A percentile compares a stretch with the other conserved stretches of the same genome.
phyloP scores from a whole-genome alignment of 2,329 filamentous ascomycete genomes.

The Nakataea oryzae region DNA sequence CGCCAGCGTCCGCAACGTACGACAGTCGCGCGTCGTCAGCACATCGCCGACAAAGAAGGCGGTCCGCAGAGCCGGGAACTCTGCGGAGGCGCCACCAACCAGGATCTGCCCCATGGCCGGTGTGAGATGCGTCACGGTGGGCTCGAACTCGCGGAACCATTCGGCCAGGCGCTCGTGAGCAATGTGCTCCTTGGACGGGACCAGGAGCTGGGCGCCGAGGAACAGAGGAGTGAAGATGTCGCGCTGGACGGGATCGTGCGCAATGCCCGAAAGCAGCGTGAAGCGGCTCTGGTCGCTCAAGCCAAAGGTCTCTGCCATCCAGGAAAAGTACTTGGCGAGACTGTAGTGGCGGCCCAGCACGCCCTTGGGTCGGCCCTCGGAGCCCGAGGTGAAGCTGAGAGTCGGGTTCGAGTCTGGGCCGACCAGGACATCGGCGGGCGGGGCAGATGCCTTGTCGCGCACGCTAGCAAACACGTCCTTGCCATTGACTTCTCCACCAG shows the following conservation, averaged over 20 bases:
- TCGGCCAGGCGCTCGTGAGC: slow-evolving; percentile 76
- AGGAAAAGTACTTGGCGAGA: slow-evolving; percentile 77
- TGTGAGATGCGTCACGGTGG: slow-evolving; percentile 80
- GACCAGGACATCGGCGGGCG: slow-evolving; percentile 60
- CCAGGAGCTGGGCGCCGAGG: slow-evolving; percentile 67
- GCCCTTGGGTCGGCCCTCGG: slow-evolving; percentile 74
- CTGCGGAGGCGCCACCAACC: slow-evolving; percentile 67
- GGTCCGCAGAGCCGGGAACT: slow-evolving; percentile 66
- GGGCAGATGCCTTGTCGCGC: slow-evolving; percentile 35
- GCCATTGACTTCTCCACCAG: slow-evolving; percentile 57
- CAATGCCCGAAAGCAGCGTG: slow-evolving; percentile 77
- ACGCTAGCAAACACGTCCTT: slow-evolving; percentile 54
- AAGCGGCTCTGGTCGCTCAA: slow-evolving; percentile 65
- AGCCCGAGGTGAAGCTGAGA: slow-evolving; percentile 63
- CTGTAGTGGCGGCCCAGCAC: slow-evolving; percentile 82
- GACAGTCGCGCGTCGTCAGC: slow-evolving; percentile 74
- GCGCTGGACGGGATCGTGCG: slow-evolving; percentile 59
- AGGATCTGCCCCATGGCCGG: slow-evolving; percentile 95
- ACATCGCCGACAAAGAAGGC: slow-evolving; percentile 92
- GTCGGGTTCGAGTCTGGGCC: slow-evolving; percentile 79
- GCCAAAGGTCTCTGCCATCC: slow-evolving; percentile 82
- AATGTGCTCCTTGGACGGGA: slow-evolving; percentile 76
- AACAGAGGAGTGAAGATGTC: slow-evolving; percentile 90
- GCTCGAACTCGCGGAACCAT: slow-evolving; percentile 70
- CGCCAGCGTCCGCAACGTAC: slow-evolving; percentile 63